Percentiles rank a stretch among this genome's conserved stretches.
These are phyloP conservation scores for Nadsonia starkeyi-henricii DNA, from an alignment of 1,139 yeast species.

Conservation along the genomic window DNA sequence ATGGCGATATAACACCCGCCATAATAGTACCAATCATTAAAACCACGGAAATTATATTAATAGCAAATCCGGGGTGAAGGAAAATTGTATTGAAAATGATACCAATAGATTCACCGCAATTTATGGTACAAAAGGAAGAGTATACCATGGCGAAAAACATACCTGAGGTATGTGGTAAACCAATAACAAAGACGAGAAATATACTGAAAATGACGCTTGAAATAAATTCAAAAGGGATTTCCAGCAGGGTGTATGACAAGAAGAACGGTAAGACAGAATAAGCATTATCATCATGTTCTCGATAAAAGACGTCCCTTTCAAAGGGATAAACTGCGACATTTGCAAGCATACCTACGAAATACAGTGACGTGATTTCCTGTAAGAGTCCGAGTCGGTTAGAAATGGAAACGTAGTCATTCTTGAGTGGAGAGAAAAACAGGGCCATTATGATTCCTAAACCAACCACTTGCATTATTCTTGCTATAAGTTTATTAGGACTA, in stretches of 20 bases:
- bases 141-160: constrained; percentile 57
- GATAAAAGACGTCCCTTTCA: constrained; percentile 63
- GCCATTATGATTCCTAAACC: constrained; percentile 55
- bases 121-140: constrained; percentile 40
- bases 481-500: constrained; percentile 46
- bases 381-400: constrained; percentile 57
- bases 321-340: constrained; percentile 62
- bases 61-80: constrained; percentile 65
- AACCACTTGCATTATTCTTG: constrained; percentile 53
- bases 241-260: constrained; percentile 48
- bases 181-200: constrained; percentile 54
- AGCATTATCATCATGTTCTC: constrained; percentile 62
- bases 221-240: constrained; percentile 57
- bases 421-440: constrained; percentile 58
- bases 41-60: constrained; percentile 50
- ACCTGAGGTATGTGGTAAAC: constrained; percentile 53
- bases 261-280: constrained; percentile 59
- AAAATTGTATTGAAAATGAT: constrained; percentile 64
- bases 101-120: constrained; percentile 76
- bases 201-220: constrained; percentile 46
- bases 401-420: constrained; percentile 43
- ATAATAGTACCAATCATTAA: constrained; percentile 59
- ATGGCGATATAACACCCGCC: constrained; percentile 78
- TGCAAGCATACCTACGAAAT: constrained; percentile 68
- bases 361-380: constrained; percentile 60